Conservation (phyloP, 768 basidiomycete genomes). For the Dioszegia crocea region DNA sequence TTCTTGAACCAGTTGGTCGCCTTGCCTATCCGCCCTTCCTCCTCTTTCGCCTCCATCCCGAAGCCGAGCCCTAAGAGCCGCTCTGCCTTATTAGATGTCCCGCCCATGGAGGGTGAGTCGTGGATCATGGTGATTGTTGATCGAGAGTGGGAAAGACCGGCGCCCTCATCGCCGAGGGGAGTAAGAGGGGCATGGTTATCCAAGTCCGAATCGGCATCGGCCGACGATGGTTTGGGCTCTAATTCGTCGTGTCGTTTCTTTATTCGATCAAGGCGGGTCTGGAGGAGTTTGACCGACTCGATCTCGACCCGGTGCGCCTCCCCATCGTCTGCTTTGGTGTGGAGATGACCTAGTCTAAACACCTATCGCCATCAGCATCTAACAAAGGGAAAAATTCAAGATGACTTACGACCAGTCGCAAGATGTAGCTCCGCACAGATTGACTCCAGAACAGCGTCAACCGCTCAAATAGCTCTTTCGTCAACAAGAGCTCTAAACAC, state of each 20-base stretch:
- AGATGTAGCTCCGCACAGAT: conserved; percentile 47
- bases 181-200: not conserved
- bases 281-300: conserved; percentile 48
- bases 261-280: conserved; percentile 51
- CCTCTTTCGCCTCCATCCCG: conserved; percentile 20
- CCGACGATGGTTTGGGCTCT: conserved; percentile 41
- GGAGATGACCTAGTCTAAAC: conserved; percentile 52
- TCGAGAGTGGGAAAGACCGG: conserved; percentile 29
- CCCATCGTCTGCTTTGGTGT: conserved; percentile 39
- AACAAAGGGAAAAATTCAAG: not conserved
- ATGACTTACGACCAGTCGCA: conserved; percentile 50
- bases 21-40: conserved; percentile 22
- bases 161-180: conserved; percentile 13
- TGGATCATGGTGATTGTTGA: conserved; percentile 50
- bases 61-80: conserved; percentile 36
- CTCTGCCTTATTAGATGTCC: conserved; percentile 39
- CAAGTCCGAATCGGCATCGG: not conserved
- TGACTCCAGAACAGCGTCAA: conserved; percentile 52
- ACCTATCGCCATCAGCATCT: conserved; percentile 29
- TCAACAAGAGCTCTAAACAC: conserved; percentile 50
- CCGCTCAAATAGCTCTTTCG: conserved; percentile 50
- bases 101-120: conserved; percentile 22
- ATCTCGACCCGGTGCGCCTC: conserved; percentile 44
- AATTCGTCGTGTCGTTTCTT: conserved; percentile 52
- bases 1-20: conserved; percentile 47